These are phyloP conservation scores for Tetraselmis chui DNA, from an alignment of 139 green algal genomes.

Conservation along the genomic window DNA sequence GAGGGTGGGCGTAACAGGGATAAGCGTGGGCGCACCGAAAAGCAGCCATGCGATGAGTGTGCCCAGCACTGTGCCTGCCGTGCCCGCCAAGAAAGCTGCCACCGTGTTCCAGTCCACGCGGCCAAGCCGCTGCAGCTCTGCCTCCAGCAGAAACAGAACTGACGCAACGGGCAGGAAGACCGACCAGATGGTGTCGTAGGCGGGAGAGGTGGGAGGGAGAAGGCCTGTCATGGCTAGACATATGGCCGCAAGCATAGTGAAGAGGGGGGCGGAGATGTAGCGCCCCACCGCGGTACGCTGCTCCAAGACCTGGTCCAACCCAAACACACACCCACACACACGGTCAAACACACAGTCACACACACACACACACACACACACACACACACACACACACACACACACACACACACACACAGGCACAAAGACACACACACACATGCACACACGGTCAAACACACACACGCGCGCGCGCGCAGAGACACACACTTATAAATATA, in stretches of 20 bases:
- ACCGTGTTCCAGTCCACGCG: constrained; percentile 30
- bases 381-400: no score
- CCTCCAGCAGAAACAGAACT: constrained; percentile 56
- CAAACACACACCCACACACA: no score
- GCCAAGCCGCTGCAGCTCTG: constrained; percentile 41
- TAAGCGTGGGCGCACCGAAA: constrained; percentile 13
- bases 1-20: background rate
- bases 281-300: constrained; percentile 20
- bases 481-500: no score
- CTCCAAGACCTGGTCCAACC: constrained; percentile 29
- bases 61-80: constrained; percentile 40
- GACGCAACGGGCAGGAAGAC: constrained; percentile 57
- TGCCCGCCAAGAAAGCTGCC: constrained; percentile 48
- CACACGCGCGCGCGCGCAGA: no score
- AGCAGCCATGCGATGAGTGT: constrained; percentile 42
- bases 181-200: constrained; percentile 45
- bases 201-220: constrained; percentile 23
- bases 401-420: no score
- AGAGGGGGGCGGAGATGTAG: constrained; percentile 33
- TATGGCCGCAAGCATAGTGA: constrained; percentile 31
- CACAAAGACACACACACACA: no score
- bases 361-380: no score
- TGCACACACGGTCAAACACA: no score
- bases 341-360: no score
- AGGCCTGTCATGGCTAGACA: constrained; percentile 14